Evolutionary conservation across 1,139 yeast genomes (phyloP), one percentile per base, ranked within the genome.

Genomic region (Martiniozyma asiatica): DNA sequence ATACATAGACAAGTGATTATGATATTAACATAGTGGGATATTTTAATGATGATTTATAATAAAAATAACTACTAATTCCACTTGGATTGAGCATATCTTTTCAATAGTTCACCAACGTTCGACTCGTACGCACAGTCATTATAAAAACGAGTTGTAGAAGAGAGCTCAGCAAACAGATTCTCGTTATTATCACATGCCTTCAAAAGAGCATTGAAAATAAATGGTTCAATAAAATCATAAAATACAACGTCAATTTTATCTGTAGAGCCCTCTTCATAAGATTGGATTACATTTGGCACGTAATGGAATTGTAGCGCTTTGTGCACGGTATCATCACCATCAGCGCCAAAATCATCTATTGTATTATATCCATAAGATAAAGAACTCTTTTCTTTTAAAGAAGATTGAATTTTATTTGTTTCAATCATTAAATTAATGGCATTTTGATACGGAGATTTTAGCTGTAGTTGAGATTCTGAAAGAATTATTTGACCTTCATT

Each of bases 311-410:
- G 59, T 33, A 78, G 67, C 2, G 79, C 67, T 33, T 60, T 63
- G 53, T 89, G 98, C 2, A 66, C 59, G 0, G 94, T 84, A 47
- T 89, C 97, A 48, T 89, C 98, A 11, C 98, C 98, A 39, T 72
- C 73, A 37, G 59, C 53, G 0, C 96, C 97, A 44, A 68, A 65
- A 46, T 85, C 97, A 50, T 89, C 98, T 30, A 57, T 48, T 0
- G 98, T 85, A 0, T 73, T 75, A 44, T 80, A 80, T 0, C 98
- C 97, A 33, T 68, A 48, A 4, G 48, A 41, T 8, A 36, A 21
- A 9, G 20, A 14, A 11, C 13, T 15, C 5, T 8, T 2, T 8
- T 27, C 22, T 7, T 8, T 3, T 4, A 13, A 11, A 8, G 8
- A 6, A 11, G 10, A 6, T 7, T 8, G 8, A 4, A 11, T 17